A percentile compares a stretch with the other conserved stretches of the same genome.
phyloP scores from a whole-genome alignment of 1,284 basidiomycete genomes.

The Trametes hirsuta region DNA sequence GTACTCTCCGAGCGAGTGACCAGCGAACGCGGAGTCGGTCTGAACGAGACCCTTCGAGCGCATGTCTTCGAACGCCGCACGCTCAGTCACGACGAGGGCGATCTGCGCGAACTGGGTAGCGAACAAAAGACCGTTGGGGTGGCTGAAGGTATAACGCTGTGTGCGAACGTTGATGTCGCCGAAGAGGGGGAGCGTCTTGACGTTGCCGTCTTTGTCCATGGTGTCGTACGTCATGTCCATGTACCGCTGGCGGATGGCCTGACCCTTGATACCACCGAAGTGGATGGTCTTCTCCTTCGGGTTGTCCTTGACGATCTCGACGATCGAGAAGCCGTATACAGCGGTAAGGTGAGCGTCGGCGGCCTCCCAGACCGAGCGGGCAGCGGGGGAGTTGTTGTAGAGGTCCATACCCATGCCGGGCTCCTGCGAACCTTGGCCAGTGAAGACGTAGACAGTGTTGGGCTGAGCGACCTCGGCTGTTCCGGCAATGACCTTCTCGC shows the following conservation, averaged over 20 bases:
- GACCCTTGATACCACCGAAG: conserved; percentile 98
- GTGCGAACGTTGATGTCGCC: conserved; percentile 92
- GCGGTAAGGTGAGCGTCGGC: conserved; percentile 93
- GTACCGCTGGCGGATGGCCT: conserved; percentile 96
- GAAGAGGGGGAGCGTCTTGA: conserved; percentile 94
- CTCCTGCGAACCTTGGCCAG: conserved; percentile 98
- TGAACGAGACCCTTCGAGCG: conserved; percentile 95
- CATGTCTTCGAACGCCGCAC: conserved; percentile 98
- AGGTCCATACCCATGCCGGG: conserved; percentile 99
- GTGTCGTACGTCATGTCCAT: conserved; percentile 99
- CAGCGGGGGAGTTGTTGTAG: conserved; percentile 91
- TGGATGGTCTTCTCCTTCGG: conserved; percentile 98
- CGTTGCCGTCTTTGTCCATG: conserved; percentile 92
- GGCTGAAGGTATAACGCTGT: conserved; percentile 95
- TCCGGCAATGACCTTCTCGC: conserved; percentile 92
- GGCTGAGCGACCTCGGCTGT: conserved; percentile 93
- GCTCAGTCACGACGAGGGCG: conserved; percentile 96
- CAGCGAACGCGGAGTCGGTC: conserved; percentile 90
- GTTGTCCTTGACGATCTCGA: conserved; percentile 98
- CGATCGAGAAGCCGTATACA: conserved; percentile 96
- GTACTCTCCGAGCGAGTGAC: conserved; percentile 98
- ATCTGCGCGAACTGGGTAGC: conserved; percentile 99
- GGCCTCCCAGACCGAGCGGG: conserved; percentile 95
- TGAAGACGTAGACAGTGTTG: conserved; percentile 96
- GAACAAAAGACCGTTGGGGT: conserved; percentile 93